These are phyloP conservation scores for Kockovaella imperatae DNA, from an alignment of 768 basidiomycete species.

Conservation along the genomic window DNA sequence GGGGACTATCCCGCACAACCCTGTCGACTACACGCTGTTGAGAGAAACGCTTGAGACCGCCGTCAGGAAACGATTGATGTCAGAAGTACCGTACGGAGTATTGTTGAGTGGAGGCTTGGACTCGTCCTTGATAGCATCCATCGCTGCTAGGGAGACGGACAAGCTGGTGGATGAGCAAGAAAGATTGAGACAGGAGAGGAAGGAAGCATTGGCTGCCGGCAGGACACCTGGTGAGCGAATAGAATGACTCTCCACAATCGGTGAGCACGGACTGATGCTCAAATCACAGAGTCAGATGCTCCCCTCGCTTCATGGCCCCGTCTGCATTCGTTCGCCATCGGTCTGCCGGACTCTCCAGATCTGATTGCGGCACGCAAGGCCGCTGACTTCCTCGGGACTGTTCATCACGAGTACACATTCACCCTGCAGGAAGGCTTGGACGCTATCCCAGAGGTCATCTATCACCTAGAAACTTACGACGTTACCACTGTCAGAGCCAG, in stretches of 20 bases:
- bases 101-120: constrained; percentile 91
- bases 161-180: constrained; percentile 74
- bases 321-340: constrained; percentile 95
- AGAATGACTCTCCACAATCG: not conserved
- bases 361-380: constrained; percentile 87
- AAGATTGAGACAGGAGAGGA: constrained; percentile 55
- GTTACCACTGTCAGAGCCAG: constrained; percentile 96
- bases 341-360: constrained; percentile 89
- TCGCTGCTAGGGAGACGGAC: constrained; percentile 91
- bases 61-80: constrained; percentile 92
- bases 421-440: constrained; percentile 97
- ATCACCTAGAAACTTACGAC: constrained; percentile 97
- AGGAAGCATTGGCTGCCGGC: constrained; percentile 28
- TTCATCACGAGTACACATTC: constrained; percentile 96
- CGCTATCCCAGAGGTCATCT: constrained; percentile 92
- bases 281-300: constrained; percentile 32
- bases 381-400: constrained; percentile 84
- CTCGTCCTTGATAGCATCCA: constrained; percentile 88
- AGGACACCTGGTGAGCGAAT: constrained; percentile 26
- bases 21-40: constrained; percentile 60
- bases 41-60: constrained; percentile 80
- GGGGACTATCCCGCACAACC: constrained; percentile 54
- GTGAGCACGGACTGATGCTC: not conserved
- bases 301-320: constrained; percentile 85
- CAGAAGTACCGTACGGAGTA: constrained; percentile 96